Evolutionary conservation across 768 basidiomycete genomes (phyloP).

Genomic region (Clavulina sp.): DNA sequence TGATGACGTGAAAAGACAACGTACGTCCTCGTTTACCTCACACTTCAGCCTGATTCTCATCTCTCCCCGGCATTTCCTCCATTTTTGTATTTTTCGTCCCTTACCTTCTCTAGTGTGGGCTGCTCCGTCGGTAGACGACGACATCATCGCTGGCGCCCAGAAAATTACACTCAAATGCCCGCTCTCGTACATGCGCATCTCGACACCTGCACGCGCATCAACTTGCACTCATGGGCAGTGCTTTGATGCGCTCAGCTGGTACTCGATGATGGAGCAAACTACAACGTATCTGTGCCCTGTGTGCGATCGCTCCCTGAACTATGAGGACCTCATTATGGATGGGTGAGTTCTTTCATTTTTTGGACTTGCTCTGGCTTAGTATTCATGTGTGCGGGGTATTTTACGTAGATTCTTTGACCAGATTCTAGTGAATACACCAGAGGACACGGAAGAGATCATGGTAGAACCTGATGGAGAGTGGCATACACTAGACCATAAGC

Average conservation of each 20-base stretch:
- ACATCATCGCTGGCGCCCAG: conserved; percentile 77
- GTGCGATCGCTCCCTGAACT: conserved; percentile 62
- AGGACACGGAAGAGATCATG: conserved; percentile 76
- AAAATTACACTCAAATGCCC: conserved; percentile 90
- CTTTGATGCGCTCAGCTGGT: conserved; percentile 92
- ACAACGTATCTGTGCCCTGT: conserved; percentile 93
- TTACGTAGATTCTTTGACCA: conserved; percentile 72
- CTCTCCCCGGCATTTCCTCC: no score
- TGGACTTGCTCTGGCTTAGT: conserved; percentile 1
- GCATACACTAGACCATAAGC: conserved; percentile 83
- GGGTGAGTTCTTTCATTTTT: conserved; percentile 36
- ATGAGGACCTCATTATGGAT: conserved; percentile 77
- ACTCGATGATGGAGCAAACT: conserved; percentile 86
- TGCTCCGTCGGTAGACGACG: conserved; percentile 56
- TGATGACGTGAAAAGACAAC: conserved; percentile 53
- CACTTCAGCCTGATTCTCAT: no score
- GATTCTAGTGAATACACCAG: conserved; percentile 61
- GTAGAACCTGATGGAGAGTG: conserved; percentile 91
- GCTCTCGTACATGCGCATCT: conserved; percentile 72
- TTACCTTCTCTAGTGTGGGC: conserved; percentile 32
- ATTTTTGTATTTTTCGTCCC: neutral
- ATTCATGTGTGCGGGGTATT: no score
- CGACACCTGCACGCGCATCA: conserved; percentile 70
- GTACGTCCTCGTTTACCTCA: conserved; percentile 17
- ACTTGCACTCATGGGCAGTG: conserved; percentile 83